A percentile compares a stretch with the other conserved stretches of the same genome.
Conservation (phyloP, 768 basidiomycete species). For the Russula olivacea region DNA sequence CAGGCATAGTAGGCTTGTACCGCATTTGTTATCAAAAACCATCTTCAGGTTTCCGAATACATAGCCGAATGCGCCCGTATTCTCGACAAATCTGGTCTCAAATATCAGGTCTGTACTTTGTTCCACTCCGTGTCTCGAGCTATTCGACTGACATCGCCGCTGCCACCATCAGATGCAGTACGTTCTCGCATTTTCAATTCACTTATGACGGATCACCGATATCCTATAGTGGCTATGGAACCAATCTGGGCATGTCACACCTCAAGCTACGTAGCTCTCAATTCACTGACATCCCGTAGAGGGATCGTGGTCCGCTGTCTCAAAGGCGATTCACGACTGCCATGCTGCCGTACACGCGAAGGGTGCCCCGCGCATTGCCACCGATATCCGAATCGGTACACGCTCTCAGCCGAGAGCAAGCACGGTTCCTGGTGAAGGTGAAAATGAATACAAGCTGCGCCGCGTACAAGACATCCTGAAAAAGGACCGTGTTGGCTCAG, state of each 20-base stretch:
- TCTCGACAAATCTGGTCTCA: slow-evolving; percentile 76
- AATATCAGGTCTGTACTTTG: slow-evolving; percentile 57
- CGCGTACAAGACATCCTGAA: slow-evolving; percentile 77
- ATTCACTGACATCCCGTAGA: slow-evolving; percentile 35
- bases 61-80: slow-evolving; percentile 79
- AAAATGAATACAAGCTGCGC: slow-evolving; percentile 69
- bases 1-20: background rate
- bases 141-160: background rate
- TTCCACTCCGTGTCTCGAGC: background rate
- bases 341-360: slow-evolving; percentile 79
- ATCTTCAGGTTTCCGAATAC: slow-evolving; percentile 61
- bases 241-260: slow-evolving; percentile 61
- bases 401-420: slow-evolving; percentile 37
- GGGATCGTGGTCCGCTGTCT: slow-evolving; percentile 83
- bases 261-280: background rate
- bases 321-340: slow-evolving; percentile 83
- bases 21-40: background rate
- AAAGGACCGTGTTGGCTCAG: slow-evolving; percentile 28
- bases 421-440: slow-evolving; percentile 60
- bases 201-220: background rate
- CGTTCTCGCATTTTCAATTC: slow-evolving; percentile 28
- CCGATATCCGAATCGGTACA: slow-evolving; percentile 94
- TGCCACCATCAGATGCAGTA: slow-evolving; percentile 56
- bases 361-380: slow-evolving; percentile 72
- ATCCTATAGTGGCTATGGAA: slow-evolving; percentile 73